Evolutionary conservation across 768 basidiomycete genomes (phyloP).

Genomic region (Sporobolomyces phaffii): DNA sequence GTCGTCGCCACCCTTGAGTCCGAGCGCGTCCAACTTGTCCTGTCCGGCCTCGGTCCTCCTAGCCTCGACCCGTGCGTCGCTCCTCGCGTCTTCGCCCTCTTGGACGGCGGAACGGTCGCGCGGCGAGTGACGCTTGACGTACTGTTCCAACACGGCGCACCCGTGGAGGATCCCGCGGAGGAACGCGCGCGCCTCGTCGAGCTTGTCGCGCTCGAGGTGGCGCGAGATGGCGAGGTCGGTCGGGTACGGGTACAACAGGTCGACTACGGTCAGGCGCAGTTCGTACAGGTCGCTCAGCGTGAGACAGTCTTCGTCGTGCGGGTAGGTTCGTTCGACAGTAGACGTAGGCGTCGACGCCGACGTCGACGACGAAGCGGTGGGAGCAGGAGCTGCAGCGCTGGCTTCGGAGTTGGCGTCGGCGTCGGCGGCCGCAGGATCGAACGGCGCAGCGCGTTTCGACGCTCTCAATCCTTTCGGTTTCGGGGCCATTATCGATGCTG

Average conservation of each 20-base stretch:
- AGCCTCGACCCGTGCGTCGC: neutral
- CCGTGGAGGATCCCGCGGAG: slow-evolving; percentile 38
- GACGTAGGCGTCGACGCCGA: neutral
- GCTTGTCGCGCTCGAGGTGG: slow-evolving; percentile 2
- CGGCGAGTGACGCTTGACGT: too few relatives aligned
- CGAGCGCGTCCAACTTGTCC: slow-evolving; percentile 25
- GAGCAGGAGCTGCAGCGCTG: too few relatives aligned
- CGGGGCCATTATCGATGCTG: too few relatives aligned
- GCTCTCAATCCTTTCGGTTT: slow-evolving; percentile 33
- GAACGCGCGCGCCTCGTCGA: slow-evolving; percentile 29
- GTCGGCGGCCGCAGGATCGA: slow-evolving; percentile 14
- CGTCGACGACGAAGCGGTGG: too few relatives aligned
- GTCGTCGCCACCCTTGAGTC: neutral
- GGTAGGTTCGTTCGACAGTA: slow-evolving; percentile 25
- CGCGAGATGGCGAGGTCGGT: neutral
- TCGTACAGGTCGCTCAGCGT: slow-evolving; percentile 37
- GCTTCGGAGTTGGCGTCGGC: neutral
- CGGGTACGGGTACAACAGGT: slow-evolving; percentile 24
- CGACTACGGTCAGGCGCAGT: slow-evolving; percentile 21
- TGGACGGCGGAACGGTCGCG: neutral
- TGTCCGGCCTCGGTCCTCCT: slow-evolving; percentile 5
- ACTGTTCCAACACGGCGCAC: slow-evolving; percentile 20
- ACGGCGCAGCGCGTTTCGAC: slow-evolving; percentile 24
- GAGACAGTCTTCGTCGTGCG: slow-evolving; percentile 37
- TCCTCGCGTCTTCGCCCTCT: neutral